Percentiles rank a stretch among this genome's conserved stretches.
Evolutionary conservation across 1,139 yeast species (phyloP).

Genomic region (Wickerhamiella pararugosa): DNA sequence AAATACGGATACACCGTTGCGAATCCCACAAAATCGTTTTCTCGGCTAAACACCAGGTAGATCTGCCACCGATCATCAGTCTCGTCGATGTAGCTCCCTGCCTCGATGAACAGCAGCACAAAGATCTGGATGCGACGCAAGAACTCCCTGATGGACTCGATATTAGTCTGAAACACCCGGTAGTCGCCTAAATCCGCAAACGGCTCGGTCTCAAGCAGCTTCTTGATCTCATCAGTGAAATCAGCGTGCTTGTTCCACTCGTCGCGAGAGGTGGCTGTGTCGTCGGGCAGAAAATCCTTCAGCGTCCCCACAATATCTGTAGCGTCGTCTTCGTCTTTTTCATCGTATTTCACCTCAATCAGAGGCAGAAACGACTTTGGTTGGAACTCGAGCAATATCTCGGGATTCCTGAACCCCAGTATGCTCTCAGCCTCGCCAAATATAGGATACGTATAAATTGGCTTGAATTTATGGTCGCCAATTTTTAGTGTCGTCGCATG

Average conservation of each 20-base stretch:
- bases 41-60: constrained; percentile 25
- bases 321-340: constrained; percentile 30
- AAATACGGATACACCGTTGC: constrained; percentile 76
- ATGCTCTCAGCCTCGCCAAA: constrained; percentile 85
- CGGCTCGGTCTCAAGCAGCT: background rate
- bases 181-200: constrained; percentile 28
- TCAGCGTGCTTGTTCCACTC: constrained; percentile 47
- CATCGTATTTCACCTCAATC: constrained; percentile 40
- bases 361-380: constrained; percentile 39
- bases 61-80: constrained; percentile 62
- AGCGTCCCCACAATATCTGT: constrained; percentile 38
- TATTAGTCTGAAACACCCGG: constrained; percentile 28
- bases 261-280: constrained; percentile 46
- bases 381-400: constrained; percentile 37
- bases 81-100: constrained; percentile 76
- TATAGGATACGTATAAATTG: constrained; percentile 79
- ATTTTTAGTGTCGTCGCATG: constrained; percentile 37
- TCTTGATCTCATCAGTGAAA: constrained; percentile 36
- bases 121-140: constrained; percentile 65
- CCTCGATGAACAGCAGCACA: constrained; percentile 77
- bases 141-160: constrained; percentile 32
- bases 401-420: constrained; percentile 64
- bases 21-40: constrained; percentile 48
- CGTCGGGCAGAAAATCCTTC: constrained; percentile 42
- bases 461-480: constrained; percentile 28